Evolutionary conservation across 345 rosid genomes (phyloP).

Genomic region (Excoecaria agallocha): DNA sequence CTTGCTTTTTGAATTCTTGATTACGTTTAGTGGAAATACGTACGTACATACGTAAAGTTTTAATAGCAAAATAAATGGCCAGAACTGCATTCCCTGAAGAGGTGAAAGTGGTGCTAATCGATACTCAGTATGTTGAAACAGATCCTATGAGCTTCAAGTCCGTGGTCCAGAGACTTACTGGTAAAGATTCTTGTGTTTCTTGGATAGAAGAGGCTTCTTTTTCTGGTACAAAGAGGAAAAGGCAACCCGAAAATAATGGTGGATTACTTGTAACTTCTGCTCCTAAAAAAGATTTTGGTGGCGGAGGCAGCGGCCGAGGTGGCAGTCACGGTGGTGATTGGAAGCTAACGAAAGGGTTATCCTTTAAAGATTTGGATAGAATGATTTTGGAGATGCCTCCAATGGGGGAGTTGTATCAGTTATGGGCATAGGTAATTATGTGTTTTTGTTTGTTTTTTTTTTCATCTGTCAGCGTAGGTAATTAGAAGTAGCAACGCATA

Average conservation of each 20-base stretch:
- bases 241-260: neutral
- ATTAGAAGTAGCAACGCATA: too few species aligned
- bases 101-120: constrained; percentile 50
- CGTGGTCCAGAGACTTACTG: constrained; percentile 66
- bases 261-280: neutral
- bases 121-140: constrained; percentile 53
- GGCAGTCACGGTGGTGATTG: neutral
- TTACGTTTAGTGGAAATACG: neutral
- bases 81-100: constrained; percentile 10
- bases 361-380: constrained; percentile 34
- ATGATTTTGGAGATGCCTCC: constrained; percentile 35
- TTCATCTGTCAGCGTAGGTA: neutral
- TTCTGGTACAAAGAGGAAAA: constrained; percentile 15
- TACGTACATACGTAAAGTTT: too few species aligned
- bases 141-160: constrained; percentile 57
- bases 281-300: neutral
- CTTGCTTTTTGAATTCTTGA: neutral
- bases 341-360: constrained; percentile 22
- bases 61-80: constrained; percentile 2
- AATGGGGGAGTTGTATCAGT: constrained; percentile 27
- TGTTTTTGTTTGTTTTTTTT: too few species aligned
- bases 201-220: constrained; percentile 30
- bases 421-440: constrained; percentile 9
- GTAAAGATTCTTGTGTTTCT: constrained; percentile 49
- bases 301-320: neutral